phyloP scores from a whole-genome alignment of 2,329 filamentous ascomycete species.

The Rutstroemia sp. region DNA sequence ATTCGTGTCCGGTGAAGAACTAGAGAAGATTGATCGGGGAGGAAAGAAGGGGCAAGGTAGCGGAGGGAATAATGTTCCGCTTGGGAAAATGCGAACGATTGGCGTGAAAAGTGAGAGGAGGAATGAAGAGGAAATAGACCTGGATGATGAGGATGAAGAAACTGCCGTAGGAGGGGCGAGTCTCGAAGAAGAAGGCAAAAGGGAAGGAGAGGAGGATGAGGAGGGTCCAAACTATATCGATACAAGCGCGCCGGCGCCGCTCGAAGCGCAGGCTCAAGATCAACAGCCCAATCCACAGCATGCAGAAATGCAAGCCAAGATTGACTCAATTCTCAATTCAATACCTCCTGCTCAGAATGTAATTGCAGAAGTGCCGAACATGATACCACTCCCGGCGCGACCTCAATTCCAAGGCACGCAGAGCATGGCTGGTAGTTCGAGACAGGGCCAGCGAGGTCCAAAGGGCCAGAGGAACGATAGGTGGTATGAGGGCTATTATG shows the following conservation, averaged over 20 bases:
- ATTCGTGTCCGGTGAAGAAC: conserved; percentile 34
- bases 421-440: conserved; percentile 11
- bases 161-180: neutral
- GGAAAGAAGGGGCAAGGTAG: conserved; percentile 29
- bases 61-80: conserved; percentile 26
- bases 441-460: conserved; percentile 14
- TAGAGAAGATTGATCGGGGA: conserved; percentile 25
- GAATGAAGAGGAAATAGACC: conserved; percentile 21
- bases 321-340: conserved; percentile 22
- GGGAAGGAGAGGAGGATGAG: neutral
- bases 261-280: conserved; percentile 14
- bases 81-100: conserved; percentile 24
- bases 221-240: conserved; percentile 18
- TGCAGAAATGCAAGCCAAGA: conserved; percentile 20
- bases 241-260: conserved; percentile 26
- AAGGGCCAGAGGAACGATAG: conserved; percentile 33
- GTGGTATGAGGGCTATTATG: conserved; percentile 64
- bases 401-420: neutral
- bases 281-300: conserved; percentile 10
- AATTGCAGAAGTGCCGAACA: neutral
- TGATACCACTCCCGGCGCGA: too few relatives aligned
- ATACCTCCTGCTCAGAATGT: neutral
- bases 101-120: conserved; percentile 11
- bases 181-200: conserved; percentile 24
- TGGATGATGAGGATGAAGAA: conserved; percentile 16